Conservation (phyloP, 139 green algal genomes). For the Limnomonas spitsbergensis region DNA sequence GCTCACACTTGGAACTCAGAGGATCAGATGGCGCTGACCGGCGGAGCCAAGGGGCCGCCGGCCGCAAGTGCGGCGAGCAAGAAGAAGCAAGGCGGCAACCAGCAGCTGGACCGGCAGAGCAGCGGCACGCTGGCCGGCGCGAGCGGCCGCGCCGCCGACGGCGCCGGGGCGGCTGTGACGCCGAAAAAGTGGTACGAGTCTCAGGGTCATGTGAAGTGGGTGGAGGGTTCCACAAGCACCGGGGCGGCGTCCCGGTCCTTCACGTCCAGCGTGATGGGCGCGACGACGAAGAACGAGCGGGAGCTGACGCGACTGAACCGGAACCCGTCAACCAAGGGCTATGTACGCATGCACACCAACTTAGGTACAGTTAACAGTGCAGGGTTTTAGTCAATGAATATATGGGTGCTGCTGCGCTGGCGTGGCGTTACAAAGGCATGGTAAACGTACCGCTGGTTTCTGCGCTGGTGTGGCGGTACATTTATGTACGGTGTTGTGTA, state of each 20-base stretch:
- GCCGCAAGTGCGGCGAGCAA: conserved; percentile 18
- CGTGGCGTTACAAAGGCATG: too few relatives aligned
- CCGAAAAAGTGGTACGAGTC: conserved; percentile 43
- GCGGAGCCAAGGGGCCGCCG: background rate
- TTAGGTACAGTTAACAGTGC: too few relatives aligned
- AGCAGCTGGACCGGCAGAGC: conserved; percentile 13
- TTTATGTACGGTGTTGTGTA: too few relatives aligned
- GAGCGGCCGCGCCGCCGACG: background rate
- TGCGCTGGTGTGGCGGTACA: too few relatives aligned
- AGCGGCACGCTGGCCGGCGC: conserved; percentile 5
- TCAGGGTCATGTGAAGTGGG: conserved; percentile 38
- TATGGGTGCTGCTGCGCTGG: too few relatives aligned
- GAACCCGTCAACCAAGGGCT: conserved; percentile 79
- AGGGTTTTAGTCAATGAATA: too few relatives aligned
- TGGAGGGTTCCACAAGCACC: background rate
- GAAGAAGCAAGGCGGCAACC: conserved; percentile 25
- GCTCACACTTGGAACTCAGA: conserved; percentile 86
- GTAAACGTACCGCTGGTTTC: too few relatives aligned
- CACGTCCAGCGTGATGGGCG: conserved; percentile 24
- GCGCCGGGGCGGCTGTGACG: conserved; percentile 19
- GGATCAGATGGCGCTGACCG: conserved; percentile 1
- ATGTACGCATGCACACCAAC: conserved; percentile 53
- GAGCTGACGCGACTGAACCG: conserved; percentile 61
- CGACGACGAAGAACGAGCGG: conserved; percentile 33
- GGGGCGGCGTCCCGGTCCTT: background rate